Percentiles rank a stretch among this genome's conserved stretches.
Conservation (phyloP, 345 rosid species). For the Rhodomyrtus tomentosa region DNA sequence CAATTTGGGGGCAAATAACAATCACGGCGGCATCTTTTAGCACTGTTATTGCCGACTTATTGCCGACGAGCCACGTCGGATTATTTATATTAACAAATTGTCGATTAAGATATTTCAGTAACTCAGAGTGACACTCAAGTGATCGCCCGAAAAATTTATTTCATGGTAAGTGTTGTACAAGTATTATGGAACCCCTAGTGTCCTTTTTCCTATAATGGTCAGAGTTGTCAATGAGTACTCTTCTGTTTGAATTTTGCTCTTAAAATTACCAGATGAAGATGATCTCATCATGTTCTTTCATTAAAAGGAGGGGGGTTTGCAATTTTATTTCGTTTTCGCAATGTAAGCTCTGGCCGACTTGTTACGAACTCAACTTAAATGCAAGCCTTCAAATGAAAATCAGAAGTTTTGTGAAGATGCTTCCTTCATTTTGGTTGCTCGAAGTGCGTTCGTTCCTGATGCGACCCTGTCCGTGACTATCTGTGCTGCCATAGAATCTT, state of each 20-base stretch:
- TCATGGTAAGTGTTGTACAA: too few relatives aligned
- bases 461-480: too few relatives aligned
- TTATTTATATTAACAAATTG: too few relatives aligned
- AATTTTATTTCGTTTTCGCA: neutral
- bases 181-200: too few relatives aligned
- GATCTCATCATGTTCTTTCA: neutral
- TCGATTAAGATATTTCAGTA: neutral
- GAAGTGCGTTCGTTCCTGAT: too few relatives aligned
- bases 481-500: too few relatives aligned
- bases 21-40: neutral
- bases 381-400: neutral
- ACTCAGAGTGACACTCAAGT: neutral
- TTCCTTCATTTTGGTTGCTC: neutral
- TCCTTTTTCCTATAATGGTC: constrained; percentile 37
- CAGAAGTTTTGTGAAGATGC: neutral
- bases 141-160: too few relatives aligned
- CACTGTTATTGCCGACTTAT: neutral
- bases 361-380: constrained; percentile 20
- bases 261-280: neutral
- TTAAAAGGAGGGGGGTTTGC: too few relatives aligned
- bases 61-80: neutral
- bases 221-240: neutral
- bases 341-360: constrained; percentile 66
- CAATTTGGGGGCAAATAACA: neutral
- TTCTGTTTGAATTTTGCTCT: neutral